These are phyloP conservation scores for Botrytis squamosa DNA, from an alignment of 2,329 filamentous ascomycete species.

Conservation along the genomic window DNA sequence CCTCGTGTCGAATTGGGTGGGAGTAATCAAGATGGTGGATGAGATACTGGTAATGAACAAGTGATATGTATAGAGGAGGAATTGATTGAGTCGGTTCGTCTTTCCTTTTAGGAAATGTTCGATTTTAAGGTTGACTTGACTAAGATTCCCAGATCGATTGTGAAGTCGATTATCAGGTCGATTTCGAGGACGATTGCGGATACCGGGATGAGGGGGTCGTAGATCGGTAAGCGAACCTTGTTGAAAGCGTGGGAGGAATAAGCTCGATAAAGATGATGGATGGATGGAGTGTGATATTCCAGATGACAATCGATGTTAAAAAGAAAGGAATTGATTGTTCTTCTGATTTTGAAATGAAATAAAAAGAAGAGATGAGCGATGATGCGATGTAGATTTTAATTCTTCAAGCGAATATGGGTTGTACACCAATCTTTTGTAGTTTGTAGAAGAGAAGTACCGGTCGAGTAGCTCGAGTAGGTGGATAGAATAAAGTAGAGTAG, in stretches of 20 bases:
- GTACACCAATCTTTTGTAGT: neutral
- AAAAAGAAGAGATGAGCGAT: neutral
- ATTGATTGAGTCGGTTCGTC: neutral
- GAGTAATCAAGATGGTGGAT: neutral
- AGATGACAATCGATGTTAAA: neutral
- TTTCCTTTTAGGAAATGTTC: neutral
- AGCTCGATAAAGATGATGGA: neutral
- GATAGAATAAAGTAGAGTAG: neutral
- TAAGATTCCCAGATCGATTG: neutral
- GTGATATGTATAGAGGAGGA: neutral
- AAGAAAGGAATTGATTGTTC: neutral
- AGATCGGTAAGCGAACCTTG: conserved; percentile 3
- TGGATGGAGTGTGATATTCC: neutral
- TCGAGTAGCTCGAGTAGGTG: neutral
- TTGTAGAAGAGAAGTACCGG: neutral
- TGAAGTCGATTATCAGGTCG: neutral
- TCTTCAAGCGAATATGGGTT: no score
- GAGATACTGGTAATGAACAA: neutral
- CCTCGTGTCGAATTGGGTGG: neutral
- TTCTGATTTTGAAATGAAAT: neutral
- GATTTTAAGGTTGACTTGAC: neutral
- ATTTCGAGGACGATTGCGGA: neutral
- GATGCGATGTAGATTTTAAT: neutral
- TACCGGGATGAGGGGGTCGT: neutral
- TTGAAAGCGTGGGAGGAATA: neutral